These are phyloP conservation scores for Leucocoprinus birnbaumii DNA, from an alignment of 768 basidiomycete species.

Conservation along the genomic window DNA sequence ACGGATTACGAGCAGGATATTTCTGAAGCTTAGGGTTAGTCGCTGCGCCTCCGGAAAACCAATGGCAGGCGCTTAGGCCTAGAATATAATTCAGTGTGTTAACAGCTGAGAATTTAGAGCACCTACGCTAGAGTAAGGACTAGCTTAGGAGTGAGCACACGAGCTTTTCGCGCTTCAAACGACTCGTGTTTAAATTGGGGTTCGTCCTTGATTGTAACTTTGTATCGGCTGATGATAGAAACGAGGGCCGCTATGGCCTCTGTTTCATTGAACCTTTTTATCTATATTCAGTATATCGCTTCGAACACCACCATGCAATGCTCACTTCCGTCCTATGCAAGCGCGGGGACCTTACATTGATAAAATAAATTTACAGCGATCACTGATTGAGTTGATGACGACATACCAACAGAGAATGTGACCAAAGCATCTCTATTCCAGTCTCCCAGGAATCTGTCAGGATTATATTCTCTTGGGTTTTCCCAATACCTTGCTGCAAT, in stretches of 20 bases:
- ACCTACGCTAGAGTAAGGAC: conserved; percentile 43
- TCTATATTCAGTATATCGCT: background rate
- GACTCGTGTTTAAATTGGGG: conserved; percentile 44
- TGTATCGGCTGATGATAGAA: conserved; percentile 42
- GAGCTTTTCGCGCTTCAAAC: conserved; percentile 40
- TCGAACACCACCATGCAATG: no score
- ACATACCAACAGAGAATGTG: conserved; percentile 15
- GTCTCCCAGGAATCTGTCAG: conserved; percentile 16
- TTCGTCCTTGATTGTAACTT: conserved; percentile 48
- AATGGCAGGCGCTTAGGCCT: no score
- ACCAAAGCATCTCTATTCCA: conserved; percentile 17
- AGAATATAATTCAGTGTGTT: no score
- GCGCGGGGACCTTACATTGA: conserved; percentile 41
- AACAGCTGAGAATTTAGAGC: no score
- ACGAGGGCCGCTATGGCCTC: conserved; percentile 51
- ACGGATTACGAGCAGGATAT: no score
- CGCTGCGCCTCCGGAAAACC: no score
- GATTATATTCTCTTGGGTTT: conserved; percentile 43
- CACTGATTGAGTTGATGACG: no score
- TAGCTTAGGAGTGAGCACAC: conserved; percentile 32
- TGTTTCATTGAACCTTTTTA: conserved; percentile 45
- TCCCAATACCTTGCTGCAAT: conserved; percentile 51
- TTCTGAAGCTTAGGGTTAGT: no score
- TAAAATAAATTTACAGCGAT: no score
- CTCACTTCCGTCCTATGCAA: conserved; percentile 35